phyloP scores from a whole-genome alignment of 139 green algal species.

The Picochlorum costavermella region DNA sequence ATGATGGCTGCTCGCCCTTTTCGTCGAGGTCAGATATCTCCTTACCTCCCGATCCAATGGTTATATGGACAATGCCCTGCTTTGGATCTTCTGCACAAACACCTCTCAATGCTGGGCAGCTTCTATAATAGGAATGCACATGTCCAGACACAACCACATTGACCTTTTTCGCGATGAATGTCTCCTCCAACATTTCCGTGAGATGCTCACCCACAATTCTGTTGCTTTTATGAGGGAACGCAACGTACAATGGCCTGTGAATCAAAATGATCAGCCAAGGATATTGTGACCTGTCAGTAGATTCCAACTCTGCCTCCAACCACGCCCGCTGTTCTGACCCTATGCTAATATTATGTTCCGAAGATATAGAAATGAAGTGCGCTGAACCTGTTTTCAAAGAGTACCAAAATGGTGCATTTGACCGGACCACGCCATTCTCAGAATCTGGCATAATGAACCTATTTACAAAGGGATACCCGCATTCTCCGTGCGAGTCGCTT shows the following conservation, averaged over 20 bases:
- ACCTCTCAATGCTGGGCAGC: conserved; percentile 25
- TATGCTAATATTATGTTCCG: conserved; percentile 58
- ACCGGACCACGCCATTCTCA: conserved; percentile 1
- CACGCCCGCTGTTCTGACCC: conserved; percentile 34
- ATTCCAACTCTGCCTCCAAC: conserved; percentile 33
- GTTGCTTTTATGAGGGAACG: conserved; percentile 21
- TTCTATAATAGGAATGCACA: conserved; percentile 66
- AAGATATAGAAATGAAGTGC: conserved; percentile 67
- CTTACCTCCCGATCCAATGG: neutral
- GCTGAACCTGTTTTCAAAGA: conserved; percentile 68
- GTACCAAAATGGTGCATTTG: conserved; percentile 41
- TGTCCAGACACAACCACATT: conserved; percentile 56
- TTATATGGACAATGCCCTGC: neutral
- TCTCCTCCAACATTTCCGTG: conserved; percentile 14
- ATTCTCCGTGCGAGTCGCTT: conserved; percentile 53
- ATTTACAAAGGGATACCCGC: conserved; percentile 48
- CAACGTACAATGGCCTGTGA: conserved; percentile 61
- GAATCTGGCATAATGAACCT: conserved; percentile 37
- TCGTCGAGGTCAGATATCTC: neutral
- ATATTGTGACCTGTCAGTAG: conserved; percentile 39
- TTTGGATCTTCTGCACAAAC: neutral
- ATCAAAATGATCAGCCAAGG: conserved; percentile 65
- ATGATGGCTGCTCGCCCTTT: neutral
- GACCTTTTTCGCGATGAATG: conserved; percentile 27
- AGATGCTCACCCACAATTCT: conserved; percentile 17